Evolutionary conservation across 352 stramenopile species (phyloP).

Genomic region (Globisporangium sylvaticum): DNA sequence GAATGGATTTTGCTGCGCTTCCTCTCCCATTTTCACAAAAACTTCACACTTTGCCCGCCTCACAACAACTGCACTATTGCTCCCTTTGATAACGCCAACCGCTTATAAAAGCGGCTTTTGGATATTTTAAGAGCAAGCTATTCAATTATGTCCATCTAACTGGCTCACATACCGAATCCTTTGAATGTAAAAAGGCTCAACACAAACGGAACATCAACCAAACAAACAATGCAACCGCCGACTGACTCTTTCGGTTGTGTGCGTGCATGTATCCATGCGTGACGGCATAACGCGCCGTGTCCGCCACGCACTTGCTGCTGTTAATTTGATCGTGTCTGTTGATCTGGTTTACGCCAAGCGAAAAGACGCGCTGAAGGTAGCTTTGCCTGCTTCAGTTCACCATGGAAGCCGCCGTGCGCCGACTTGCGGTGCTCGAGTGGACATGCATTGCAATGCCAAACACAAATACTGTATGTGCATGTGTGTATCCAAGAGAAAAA

Average conservation of each 20-base stretch:
- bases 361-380: neutral
- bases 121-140: no score
- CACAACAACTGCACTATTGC: neutral
- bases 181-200: no score
- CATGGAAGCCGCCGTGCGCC: neutral
- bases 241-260: neutral
- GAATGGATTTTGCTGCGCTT: conserved; percentile 1
- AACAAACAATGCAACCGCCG: neutral
- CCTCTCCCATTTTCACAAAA: neutral
- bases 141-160: no score
- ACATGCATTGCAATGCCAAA: no score
- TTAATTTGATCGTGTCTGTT: neutral
- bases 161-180: no score
- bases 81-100: neutral
- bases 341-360: neutral
- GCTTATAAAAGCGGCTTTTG: no score
- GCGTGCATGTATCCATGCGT: neutral
- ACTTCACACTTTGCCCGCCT: neutral
- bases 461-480: no score
- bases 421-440: neutral
- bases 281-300: neutral
- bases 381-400: neutral
- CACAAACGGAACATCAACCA: neutral
- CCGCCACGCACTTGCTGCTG: neutral
- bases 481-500: no score